These are phyloP conservation scores for Rosa lucieae DNA, from an alignment of 306 rosid genomes.

Conservation along the genomic window DNA sequence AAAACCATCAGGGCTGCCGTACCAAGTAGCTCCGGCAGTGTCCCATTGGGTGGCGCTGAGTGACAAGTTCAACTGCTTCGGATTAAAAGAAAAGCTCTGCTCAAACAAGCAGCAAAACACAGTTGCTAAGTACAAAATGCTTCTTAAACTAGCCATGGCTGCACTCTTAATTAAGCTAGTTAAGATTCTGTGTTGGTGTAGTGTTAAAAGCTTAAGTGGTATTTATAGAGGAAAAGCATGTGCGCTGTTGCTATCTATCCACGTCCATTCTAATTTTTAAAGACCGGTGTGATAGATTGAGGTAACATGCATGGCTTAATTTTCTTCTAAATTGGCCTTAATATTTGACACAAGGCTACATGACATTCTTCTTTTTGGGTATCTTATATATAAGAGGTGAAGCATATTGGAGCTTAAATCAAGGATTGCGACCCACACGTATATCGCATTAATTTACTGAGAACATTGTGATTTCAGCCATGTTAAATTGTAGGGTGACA, in stretches of 20 bases:
- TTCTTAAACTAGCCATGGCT: not conserved
- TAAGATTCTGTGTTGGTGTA: not conserved
- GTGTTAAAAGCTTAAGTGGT: not conserved
- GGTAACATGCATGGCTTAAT: constrained; percentile 3
- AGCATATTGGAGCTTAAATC: not conserved
- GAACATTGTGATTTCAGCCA: constrained; percentile 2
- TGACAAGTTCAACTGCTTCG: constrained; percentile 30
- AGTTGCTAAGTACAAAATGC: constrained; percentile 5
- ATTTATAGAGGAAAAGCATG: constrained; percentile 18
- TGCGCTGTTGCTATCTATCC: constrained; percentile 7
- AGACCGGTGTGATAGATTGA: not conserved
- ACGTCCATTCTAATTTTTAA: not conserved
- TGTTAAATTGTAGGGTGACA: not conserved
- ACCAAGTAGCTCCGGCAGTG: constrained; percentile 51
- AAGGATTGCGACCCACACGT: not conserved
- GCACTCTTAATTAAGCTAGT: not conserved
- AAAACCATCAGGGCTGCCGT: constrained; percentile 39
- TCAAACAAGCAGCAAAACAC: constrained; percentile 26
- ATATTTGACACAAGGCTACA: constrained; percentile 2
- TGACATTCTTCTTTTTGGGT: not conserved
- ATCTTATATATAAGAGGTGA: not conserved
- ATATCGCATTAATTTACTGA: not conserved
- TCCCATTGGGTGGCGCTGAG: constrained; percentile 27
- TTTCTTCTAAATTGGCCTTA: not conserved
- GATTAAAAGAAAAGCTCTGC: constrained; percentile 23